Conservation (phyloP, 768 basidiomycete species). For the Tubosaeta sp. region DNA sequence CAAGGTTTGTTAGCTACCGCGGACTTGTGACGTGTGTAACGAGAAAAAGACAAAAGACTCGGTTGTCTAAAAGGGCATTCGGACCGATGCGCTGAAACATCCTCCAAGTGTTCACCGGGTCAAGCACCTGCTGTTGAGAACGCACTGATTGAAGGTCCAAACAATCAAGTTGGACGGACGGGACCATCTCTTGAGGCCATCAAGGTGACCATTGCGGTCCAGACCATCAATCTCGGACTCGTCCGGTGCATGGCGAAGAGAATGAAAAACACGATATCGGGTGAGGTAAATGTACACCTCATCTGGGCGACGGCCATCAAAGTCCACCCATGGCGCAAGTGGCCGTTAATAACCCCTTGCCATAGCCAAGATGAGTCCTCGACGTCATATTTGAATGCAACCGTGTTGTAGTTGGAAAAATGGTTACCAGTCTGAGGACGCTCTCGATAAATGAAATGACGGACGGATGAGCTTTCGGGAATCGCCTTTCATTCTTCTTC, state of each 20-base stretch:
- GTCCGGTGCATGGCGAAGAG: neutral
- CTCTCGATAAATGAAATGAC: neutral
- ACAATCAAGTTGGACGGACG: neutral
- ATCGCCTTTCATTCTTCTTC: too few species aligned
- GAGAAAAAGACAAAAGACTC: neutral
- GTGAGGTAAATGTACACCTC: neutral
- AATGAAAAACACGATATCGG: neutral
- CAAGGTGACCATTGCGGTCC: neutral
- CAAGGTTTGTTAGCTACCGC: neutral
- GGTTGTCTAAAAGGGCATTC: too few species aligned
- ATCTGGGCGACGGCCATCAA: neutral
- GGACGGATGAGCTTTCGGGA: too few species aligned
- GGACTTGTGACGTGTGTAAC: too few species aligned
- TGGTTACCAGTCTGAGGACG: neutral
- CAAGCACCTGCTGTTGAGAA: neutral
- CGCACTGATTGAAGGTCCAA: neutral
- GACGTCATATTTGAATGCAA: neutral
- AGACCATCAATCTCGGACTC: neutral
- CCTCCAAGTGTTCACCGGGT: neutral
- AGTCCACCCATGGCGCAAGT: neutral
- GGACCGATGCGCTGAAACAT: neutral
- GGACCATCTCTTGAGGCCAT: neutral
- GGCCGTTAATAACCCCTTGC: neutral
- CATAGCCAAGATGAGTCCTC: neutral
- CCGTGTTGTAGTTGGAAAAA: neutral